Conservation (phyloP, 352 stramenopile species). For the Phytophthora fragariaefolia region DNA sequence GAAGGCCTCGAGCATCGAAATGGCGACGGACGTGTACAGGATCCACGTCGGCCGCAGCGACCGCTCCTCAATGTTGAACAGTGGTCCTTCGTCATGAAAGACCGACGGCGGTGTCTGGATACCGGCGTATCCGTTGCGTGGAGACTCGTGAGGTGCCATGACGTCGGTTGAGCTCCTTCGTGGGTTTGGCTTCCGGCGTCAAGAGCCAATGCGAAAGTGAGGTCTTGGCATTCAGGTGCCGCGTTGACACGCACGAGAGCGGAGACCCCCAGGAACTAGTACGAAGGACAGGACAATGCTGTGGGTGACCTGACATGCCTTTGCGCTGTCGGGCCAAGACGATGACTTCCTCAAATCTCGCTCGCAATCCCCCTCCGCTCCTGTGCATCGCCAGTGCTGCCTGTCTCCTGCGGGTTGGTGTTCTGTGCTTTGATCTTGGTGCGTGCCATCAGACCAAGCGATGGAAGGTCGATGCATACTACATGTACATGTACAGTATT, state of each 20-base stretch:
- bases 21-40: constrained; percentile 47
- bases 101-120: constrained; percentile 11
- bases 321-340: background rate
- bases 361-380: background rate
- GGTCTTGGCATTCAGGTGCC: background rate
- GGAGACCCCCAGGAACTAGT: background rate
- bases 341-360: background rate
- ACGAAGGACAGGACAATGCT: background rate
- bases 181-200: background rate
- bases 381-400: constrained; percentile 2
- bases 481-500: background rate
- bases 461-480: background rate
- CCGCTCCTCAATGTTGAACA: constrained; percentile 20
- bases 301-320: constrained; percentile 5
- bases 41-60: constrained; percentile 38
- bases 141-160: constrained; percentile 9
- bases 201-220: constrained; percentile 20
- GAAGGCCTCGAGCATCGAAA: constrained; percentile 49
- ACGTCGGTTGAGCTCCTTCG: background rate
- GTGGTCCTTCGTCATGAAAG: background rate
- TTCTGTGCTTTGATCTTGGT: no score
- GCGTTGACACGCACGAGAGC: no score
- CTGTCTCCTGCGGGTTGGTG: constrained; percentile 2
- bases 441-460: background rate
- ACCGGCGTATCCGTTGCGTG: constrained; percentile 21